A percentile compares a stretch with the other conserved stretches of the same genome.
Evolutionary conservation across 768 basidiomycete genomes (phyloP).

Genomic region (Termitomyces sp.): DNA sequence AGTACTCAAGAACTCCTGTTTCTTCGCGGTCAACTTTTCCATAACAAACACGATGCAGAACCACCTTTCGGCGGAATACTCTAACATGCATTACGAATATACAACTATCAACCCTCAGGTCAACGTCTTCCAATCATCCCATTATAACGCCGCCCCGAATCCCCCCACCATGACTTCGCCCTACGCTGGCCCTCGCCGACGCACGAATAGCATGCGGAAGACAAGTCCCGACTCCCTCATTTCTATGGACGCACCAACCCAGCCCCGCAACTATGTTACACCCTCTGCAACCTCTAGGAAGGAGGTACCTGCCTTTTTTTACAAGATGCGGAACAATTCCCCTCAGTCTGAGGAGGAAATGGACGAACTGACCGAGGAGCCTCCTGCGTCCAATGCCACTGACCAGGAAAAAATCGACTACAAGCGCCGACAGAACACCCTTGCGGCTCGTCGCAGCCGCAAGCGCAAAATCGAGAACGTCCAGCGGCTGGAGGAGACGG

Average conservation of each 20-base stretch:
- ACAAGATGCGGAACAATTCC: constrained; percentile 41
- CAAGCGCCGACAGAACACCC: constrained; percentile 80
- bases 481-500: constrained; percentile 53
- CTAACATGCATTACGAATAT: constrained; percentile 18
- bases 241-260: constrained; percentile 74
- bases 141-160: constrained; percentile 8
- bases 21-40: constrained; percentile 5
- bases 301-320: constrained; percentile 68
- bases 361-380: constrained; percentile 38
- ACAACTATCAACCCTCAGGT: constrained; percentile 7
- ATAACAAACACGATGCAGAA: constrained; percentile 18
- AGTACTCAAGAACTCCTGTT: background rate
- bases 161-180: constrained; percentile 3
- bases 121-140: constrained; percentile 12
- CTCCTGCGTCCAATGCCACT: constrained; percentile 34
- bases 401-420: constrained; percentile 66
- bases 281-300: constrained; percentile 78
- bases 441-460: constrained; percentile 78
- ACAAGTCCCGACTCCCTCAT: constrained; percentile 56
- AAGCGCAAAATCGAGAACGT: constrained; percentile 70
- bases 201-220: constrained; percentile 10
- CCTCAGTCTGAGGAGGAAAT: constrained; percentile 51
- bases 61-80: constrained; percentile 13
- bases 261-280: constrained; percentile 65
- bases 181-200: constrained; percentile 13